A percentile compares a stretch with the other conserved stretches of the same genome.
Evolutionary conservation across 129 eudicot genomes (phyloP).

Genomic region (Rutidosis leptorrhynchoides): DNA sequence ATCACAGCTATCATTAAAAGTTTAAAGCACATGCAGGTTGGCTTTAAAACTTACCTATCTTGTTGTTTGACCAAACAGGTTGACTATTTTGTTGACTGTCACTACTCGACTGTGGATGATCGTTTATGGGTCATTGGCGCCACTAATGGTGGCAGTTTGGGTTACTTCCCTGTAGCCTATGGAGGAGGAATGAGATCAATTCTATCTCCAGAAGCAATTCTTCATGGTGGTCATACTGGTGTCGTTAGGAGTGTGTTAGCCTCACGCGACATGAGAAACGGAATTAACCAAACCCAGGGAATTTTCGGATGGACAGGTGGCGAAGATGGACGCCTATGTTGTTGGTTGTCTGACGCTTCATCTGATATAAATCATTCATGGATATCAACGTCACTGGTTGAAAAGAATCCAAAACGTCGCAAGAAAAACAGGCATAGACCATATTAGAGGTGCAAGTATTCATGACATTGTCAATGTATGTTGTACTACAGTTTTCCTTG

Average conservation of each 20-base stretch:
- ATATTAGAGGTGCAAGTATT: constrained; percentile 39
- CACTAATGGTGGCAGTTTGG: constrained; percentile 79
- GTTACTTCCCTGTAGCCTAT: constrained; percentile 75
- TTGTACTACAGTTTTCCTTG: constrained; percentile 22
- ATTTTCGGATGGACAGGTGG: constrained; percentile 96
- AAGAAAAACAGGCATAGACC: constrained; percentile 65
- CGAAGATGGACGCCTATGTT: constrained; percentile 93
- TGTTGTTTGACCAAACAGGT: constrained; percentile 44
- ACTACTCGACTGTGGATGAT: constrained; percentile 61
- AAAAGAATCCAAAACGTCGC: constrained; percentile 45
- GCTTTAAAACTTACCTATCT: too few relatives aligned
- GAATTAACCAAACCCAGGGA: constrained; percentile 45
- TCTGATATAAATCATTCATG: constrained; percentile 53
- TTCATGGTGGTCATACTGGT: constrained; percentile 87
- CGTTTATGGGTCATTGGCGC: constrained; percentile 84
- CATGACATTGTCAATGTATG: constrained; percentile 19
- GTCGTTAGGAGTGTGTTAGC: constrained; percentile 72
- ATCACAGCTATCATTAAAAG: too few relatives aligned
- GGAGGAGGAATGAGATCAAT: constrained; percentile 41
- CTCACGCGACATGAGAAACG: constrained; percentile 34
- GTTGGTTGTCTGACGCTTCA: constrained; percentile 74
- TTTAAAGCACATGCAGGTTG: too few relatives aligned
- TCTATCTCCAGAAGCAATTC: constrained; percentile 76
- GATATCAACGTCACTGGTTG: constrained; percentile 55
- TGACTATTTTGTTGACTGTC: constrained; percentile 97